A percentile compares a stretch with the other conserved stretches of the same genome.
phyloP scores from a whole-genome alignment of 352 stramenopile genomes.

The Phytopythium cucurbitacearum region DNA sequence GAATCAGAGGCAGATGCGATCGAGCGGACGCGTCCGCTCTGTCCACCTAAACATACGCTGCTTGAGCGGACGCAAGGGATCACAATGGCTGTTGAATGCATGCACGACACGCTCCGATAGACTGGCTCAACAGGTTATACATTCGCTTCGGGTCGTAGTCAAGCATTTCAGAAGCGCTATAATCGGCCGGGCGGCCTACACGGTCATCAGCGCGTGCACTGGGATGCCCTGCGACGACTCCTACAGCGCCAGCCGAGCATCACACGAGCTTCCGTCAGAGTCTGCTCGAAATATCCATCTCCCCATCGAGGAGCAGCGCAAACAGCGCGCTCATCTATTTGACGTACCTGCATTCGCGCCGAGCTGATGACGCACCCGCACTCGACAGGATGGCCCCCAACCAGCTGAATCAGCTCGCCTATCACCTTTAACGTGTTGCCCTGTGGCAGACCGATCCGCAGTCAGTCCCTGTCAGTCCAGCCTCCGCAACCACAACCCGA shows the following conservation, averaged over 20 bases:
- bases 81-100: no score
- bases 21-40: no score
- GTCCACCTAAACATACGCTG: no score
- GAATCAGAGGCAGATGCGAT: no score
- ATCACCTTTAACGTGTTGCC: slow-evolving; percentile 81
- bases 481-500: slow-evolving; percentile 4
- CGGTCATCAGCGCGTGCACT: slow-evolving; percentile 12
- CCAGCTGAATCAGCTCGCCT: slow-evolving; percentile 65
- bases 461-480: slow-evolving; percentile 2
- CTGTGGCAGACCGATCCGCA: slow-evolving; percentile 14
- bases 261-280: background rate
- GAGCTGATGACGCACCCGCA: slow-evolving; percentile 79
- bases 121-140: no score
- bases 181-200: background rate
- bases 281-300: background rate
- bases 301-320: background rate
- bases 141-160: no score
- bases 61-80: no score
- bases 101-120: no score
- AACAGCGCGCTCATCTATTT: background rate
- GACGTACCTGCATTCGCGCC: slow-evolving; percentile 38
- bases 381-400: slow-evolving; percentile 70
- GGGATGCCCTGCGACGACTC: slow-evolving; percentile 21
- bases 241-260: slow-evolving; percentile 1
- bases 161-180: background rate